Percentiles rank a stretch among this genome's conserved stretches.
Evolutionary conservation across 768 basidiomycete genomes (phyloP).

Genomic region (Phlegmacium glaucopus): DNA sequence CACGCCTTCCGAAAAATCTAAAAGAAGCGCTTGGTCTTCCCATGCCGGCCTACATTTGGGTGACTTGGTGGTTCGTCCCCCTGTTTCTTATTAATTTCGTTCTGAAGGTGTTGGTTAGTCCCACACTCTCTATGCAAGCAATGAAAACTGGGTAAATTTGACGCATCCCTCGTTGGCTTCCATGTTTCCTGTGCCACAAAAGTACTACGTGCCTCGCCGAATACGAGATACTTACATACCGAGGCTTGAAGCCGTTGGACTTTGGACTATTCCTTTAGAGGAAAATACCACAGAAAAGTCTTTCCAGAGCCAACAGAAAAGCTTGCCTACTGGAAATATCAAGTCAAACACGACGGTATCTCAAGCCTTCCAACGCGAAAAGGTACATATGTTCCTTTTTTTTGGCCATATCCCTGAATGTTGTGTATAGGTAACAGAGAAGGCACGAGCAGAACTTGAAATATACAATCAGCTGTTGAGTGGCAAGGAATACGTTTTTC

Average conservation of each 20-base stretch:
- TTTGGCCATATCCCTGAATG: no score
- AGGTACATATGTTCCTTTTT: conserved; percentile 38
- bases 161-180: conserved; percentile 53
- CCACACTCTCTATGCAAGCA: conserved; percentile 57
- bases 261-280: conserved; percentile 52
- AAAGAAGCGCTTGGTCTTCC: conserved; percentile 58
- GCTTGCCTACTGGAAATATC: conserved; percentile 27
- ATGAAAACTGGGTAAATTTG: conserved; percentile 58
- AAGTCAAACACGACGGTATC: conserved; percentile 38
- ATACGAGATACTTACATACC: conserved; percentile 54
- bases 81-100: background rate
- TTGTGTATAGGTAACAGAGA: conserved; percentile 49
- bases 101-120: conserved; percentile 38
- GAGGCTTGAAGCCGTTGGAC: conserved; percentile 57
- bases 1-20: conserved; percentile 43
- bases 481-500: conserved; percentile 47
- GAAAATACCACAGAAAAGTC: conserved; percentile 43
- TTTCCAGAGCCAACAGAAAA: conserved; percentile 31
- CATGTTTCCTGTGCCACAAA: conserved; percentile 62
- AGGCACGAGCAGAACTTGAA: conserved; percentile 53
- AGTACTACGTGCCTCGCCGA: conserved; percentile 68
- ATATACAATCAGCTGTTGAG: conserved; percentile 56
- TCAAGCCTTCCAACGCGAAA: conserved; percentile 61
- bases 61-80: conserved; percentile 60
- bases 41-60: conserved; percentile 67